These are phyloP conservation scores for Dactylellina parvicollis DNA, from an alignment of 2,329 filamentous ascomycete species.

Conservation along the genomic window DNA sequence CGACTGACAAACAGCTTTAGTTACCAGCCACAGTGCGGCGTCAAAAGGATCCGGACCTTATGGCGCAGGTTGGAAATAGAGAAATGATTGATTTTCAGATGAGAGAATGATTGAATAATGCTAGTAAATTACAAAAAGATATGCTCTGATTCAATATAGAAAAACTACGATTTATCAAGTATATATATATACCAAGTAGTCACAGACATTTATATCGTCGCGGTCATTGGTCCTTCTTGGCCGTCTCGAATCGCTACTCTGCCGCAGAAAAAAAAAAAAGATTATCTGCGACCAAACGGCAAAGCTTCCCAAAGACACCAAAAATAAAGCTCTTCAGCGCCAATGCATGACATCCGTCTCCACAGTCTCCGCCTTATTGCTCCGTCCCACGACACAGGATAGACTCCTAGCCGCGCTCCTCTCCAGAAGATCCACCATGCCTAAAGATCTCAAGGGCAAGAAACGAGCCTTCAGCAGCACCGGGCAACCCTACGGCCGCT, in stretches of 20 bases:
- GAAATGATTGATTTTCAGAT: too few species aligned
- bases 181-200: too few species aligned
- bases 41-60: neutral
- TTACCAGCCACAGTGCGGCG: slow-evolving; percentile 25
- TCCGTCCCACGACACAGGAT: slow-evolving; percentile 52
- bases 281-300: slow-evolving; percentile 28
- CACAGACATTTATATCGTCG: too few species aligned
- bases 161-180: too few species aligned
- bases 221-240: neutral
- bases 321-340: slow-evolving; percentile 29
- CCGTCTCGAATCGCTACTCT: neutral
- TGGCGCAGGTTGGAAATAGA: too few species aligned
- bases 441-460: slow-evolving; percentile 42
- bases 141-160: too few species aligned
- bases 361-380: slow-evolving; percentile 42
- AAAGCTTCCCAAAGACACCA: slow-evolving; percentile 8
- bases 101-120: too few species aligned
- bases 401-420: slow-evolving; percentile 19
- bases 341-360: slow-evolving; percentile 53
- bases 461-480: slow-evolving; percentile 37
- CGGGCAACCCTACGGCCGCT: slow-evolving; percentile 27
- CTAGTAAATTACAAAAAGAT: too few species aligned
- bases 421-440: slow-evolving; percentile 25
- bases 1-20: neutral
- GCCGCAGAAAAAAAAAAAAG: slow-evolving; percentile 37